phyloP scores from a whole-genome alignment of 257 asterid species.

The Gentiana dahurica region DNA sequence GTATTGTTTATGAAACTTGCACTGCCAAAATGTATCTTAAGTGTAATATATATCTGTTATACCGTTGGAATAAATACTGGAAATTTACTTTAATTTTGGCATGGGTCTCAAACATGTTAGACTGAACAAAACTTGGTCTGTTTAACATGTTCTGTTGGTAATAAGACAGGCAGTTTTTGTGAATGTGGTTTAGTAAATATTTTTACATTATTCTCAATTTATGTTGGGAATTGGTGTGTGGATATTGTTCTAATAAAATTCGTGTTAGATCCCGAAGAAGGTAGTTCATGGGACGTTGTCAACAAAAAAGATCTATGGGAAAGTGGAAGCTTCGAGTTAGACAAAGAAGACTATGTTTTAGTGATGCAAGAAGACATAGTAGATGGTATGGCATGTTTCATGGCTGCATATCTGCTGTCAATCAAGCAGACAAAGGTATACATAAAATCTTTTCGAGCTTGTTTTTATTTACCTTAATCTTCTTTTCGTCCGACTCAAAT shows the following conservation, averaged over 20 bases:
- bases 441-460: background rate
- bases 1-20: slow-evolving; percentile 24
- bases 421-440: slow-evolving; percentile 87
- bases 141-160: background rate
- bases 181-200: background rate
- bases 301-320: slow-evolving; percentile 86
- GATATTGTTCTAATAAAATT: slow-evolving; percentile 1
- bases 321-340: slow-evolving; percentile 46
- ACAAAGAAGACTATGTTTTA: slow-evolving; percentile 74
- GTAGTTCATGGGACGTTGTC: slow-evolving; percentile 93
- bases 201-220: background rate
- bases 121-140: no score
- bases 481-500: background rate
- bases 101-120: background rate
- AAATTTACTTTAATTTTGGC: no score
- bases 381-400: slow-evolving; percentile 96
- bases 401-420: slow-evolving; percentile 89
- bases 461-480: background rate
- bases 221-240: background rate
- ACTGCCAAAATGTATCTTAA: background rate
- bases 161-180: no score
- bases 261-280: slow-evolving; percentile 56
- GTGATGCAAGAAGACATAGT: slow-evolving; percentile 95
- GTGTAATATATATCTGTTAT: background rate
- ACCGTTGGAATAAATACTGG: background rate